These are phyloP conservation scores for Debaryomyces subglobosus DNA, from an alignment of 1,139 yeast species.

Conservation along the genomic window DNA sequence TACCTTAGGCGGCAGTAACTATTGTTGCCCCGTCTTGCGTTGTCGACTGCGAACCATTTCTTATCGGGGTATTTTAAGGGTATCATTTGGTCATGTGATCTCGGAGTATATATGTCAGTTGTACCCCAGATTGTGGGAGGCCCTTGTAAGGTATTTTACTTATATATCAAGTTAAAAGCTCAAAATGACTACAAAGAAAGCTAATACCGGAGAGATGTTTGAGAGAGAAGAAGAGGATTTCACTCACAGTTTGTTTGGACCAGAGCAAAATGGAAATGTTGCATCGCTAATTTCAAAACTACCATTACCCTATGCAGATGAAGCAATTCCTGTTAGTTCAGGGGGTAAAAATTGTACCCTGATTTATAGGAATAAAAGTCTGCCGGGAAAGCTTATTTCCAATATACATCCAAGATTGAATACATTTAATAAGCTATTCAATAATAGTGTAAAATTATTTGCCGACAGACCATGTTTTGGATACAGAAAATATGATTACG, in stretches of 20 bases:
- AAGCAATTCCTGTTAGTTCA: slow-evolving; percentile 1
- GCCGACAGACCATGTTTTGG: slow-evolving; percentile 33
- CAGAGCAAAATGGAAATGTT: slow-evolving; percentile 3
- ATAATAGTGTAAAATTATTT: slow-evolving; percentile 22
- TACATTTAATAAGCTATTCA: slow-evolving; percentile 32
- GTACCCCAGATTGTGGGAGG: not conserved
- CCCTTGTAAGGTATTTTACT: slow-evolving; percentile 33
- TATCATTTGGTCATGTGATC: not conserved
- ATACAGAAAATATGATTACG: slow-evolving; percentile 33
- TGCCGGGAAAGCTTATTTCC: slow-evolving; percentile 3
- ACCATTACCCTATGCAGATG: slow-evolving; percentile 1
- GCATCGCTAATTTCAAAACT: not conserved
- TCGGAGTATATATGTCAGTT: not conserved
- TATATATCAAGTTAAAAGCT: not conserved
- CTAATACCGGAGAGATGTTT: not conserved
- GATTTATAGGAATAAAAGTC: slow-evolving; percentile 2
- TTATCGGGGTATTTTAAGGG: not conserved
- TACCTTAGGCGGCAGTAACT: not conserved
- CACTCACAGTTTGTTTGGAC: slow-evolving; percentile 4
- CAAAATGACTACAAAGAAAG: not conserved
- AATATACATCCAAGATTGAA: slow-evolving; percentile 22
- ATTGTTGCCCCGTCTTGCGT: not conserved
- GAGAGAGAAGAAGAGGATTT: not conserved
- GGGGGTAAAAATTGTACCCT: not conserved
- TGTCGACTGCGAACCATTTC: not conserved